Base-by-base conservation (phyloP, 805 yeast genomes). In the Dipodascopsis uninucleata region DNA sequence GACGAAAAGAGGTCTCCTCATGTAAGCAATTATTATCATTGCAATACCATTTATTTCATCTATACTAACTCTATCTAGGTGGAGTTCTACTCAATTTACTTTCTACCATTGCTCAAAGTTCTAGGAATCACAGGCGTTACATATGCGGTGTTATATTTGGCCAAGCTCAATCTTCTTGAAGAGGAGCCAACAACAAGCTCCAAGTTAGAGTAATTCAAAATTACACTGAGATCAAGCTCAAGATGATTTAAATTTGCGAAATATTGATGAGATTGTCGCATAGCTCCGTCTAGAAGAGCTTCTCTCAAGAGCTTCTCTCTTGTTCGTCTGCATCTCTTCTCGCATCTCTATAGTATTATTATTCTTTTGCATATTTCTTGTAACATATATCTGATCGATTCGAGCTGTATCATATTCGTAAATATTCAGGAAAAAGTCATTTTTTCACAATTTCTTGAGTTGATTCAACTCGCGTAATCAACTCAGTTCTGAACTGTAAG, bases 1-100 rank as follows among this genome's bases (percentile, higher is more conserved):
- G n/a, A n/a, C n/a, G n/a, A n/a, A n/a, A n/a, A n/a, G n/a, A n/a
- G 32, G 17, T 40, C 44, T 3, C 44, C 44, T 22, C 44, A 40
- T 25, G 44, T 40, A 39, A 14, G 45, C 14, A 2, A n/a, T n/a
- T 17, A 12, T 29, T 10, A 25, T 12, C 9, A 9, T 21, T 24
- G 28, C 5, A n/a, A 14, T 26, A 12, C 12, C 29, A 26, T 26
- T 12, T 26, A 26, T 26, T 26, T 12, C n/a, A n/a, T n/a, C n/a
- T 35, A n/a, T 35, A 20, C 10, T 25, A 10, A 10, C 14, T 24
- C 6, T 36, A 17, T 24, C 4, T 24, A 41, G 45, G 33, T 41
- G 17, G 45, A 18, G 25, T 42, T 42, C 22, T 42, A 42, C 37
- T 12, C 38, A 1, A 25, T 42, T 2, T 42, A 25, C 31, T 41